phyloP scores from a whole-genome alignment of 352 stramenopile genomes.

The Phytophthora foliorum region DNA sequence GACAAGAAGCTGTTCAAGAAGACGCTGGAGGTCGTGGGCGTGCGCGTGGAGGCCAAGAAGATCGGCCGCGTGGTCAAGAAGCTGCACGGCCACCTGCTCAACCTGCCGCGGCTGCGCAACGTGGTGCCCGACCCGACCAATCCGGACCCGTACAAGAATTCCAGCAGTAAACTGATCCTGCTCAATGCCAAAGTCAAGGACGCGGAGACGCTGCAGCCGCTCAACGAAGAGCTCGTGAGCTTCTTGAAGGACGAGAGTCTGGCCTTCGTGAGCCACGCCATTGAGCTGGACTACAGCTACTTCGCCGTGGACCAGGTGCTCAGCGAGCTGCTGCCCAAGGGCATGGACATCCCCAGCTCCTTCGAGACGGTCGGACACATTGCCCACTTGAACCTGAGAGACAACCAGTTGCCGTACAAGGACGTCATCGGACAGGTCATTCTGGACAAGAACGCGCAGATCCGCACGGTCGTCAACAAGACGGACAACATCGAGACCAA shows the following conservation, averaged over 20 bases:
- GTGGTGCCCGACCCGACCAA: slow-evolving; percentile 78
- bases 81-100: slow-evolving; percentile 79
- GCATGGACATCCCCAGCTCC: slow-evolving; percentile 91
- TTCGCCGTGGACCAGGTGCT: slow-evolving; percentile 87
- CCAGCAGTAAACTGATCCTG: slow-evolving; percentile 77
- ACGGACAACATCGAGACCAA: slow-evolving; percentile 95
- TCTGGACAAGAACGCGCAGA: slow-evolving; percentile 97
- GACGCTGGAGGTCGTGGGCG: slow-evolving; percentile 75
- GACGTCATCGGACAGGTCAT: slow-evolving; percentile 98
- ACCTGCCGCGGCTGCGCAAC: slow-evolving; percentile 76
- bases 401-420: slow-evolving; percentile 96
- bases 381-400: slow-evolving; percentile 97
- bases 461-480: slow-evolving; percentile 99
- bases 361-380: slow-evolving; percentile 98
- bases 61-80: slow-evolving; percentile 78
- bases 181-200: slow-evolving; percentile 72
- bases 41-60: slow-evolving; percentile 85
- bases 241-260: slow-evolving; percentile 70
- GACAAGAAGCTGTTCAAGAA: slow-evolving; percentile 79
- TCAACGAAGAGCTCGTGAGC: slow-evolving; percentile 57
- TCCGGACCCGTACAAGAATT: slow-evolving; percentile 68
- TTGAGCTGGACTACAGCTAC: slow-evolving; percentile 85
- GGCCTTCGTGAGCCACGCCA: slow-evolving; percentile 68
- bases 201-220: slow-evolving; percentile 60
- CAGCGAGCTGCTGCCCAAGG: slow-evolving; percentile 80